Percentiles rank a stretch among this genome's conserved stretches.
These are phyloP conservation scores for Pisolithus marmoratus DNA, from an alignment of 768 basidiomycete species.

Conservation along the genomic window DNA sequence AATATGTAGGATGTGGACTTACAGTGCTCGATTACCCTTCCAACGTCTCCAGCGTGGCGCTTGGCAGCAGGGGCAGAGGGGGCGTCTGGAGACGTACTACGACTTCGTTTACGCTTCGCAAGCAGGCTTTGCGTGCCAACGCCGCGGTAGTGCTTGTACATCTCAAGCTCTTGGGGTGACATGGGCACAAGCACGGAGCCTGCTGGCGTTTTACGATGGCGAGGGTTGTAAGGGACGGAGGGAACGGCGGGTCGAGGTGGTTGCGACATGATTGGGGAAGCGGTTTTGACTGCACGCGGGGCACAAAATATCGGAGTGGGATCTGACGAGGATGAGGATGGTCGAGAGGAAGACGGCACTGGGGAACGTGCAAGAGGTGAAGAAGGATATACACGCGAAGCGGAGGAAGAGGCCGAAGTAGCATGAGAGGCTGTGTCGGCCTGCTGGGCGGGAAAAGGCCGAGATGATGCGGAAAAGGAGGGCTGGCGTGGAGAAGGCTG, in stretches of 20 bases:
- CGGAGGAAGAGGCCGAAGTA: constrained; percentile 11
- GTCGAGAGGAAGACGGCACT: constrained; percentile 22
- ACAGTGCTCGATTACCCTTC: constrained; percentile 76
- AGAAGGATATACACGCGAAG: constrained; percentile 22
- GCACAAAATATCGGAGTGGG: constrained; percentile 17
- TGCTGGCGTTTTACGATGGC: constrained; percentile 54
- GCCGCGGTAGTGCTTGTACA: constrained; percentile 52
- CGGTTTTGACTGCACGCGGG: constrained; percentile 22
- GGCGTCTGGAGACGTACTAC: constrained; percentile 34
- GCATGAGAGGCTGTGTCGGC: constrained; percentile 15
- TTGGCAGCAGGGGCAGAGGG: constrained; percentile 37
- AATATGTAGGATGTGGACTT: constrained; percentile 26
- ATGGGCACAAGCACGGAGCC: constrained; percentile 60
- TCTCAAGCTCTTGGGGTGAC: constrained; percentile 54
- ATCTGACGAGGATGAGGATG: constrained; percentile 35
- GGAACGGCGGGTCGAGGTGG: constrained; percentile 22
- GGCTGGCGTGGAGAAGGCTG: constrained; percentile 22
- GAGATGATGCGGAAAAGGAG: constrained; percentile 14
- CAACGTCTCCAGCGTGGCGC: constrained; percentile 62
- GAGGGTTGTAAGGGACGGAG: constrained; percentile 59
- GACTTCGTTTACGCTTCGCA: constrained; percentile 48
- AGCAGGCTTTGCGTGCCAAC: constrained; percentile 46
- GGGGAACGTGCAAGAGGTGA: constrained; percentile 26
- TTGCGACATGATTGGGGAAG: constrained; percentile 30
- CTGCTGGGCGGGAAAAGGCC: constrained; percentile 16